Evolutionary conservation across 73 alveolate species (phyloP), one percentile per base, ranked within the genome.

Genomic region (Blepharisma japonicum): DNA sequence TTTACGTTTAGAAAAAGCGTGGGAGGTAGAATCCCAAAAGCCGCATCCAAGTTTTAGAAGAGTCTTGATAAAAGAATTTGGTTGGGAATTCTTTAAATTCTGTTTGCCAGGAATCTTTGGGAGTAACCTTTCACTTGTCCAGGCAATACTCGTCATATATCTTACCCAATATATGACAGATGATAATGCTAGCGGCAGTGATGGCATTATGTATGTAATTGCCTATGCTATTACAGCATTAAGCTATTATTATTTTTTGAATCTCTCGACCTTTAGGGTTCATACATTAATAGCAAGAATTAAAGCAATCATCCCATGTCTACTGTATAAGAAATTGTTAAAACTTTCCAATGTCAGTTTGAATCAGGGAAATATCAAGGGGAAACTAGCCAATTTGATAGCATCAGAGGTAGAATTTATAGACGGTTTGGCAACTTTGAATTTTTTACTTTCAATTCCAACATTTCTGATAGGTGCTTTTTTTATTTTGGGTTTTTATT

Each of bases 331-430:
- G 18, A 61, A 61, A 61, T 25, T 25, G 23, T 48, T 61, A 2
- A 61, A 61, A 61, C 14, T 25, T 20, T 20, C 14, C 74, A 14
- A 18, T 25, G 5, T 14, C 74, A 25, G 23, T 2, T 8, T 25
- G 2, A n/a, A 61, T 20, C 39, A 61, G 14, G 50, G 47, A 2
- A 39, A 14, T 5, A 14, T 18, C 14, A 61, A 25, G 14, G 39
- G 50, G 0, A 61, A 61, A 61, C 14, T 61, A 8, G 14, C 47
- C 18, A 61, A 39, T 25, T 20, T 61, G 39, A 61, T 61, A 14
- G 14, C 47, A 14, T 61, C 74, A 1, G 74, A 61, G 14, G 47
- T 61, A 14, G 74, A 61, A 25, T 20, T 61, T 61, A 14, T 51
- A 2, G 66, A 51, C 2, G 66, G 66, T 2, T 14, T 51, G 27